Evolutionary conservation across 139 green algal species (phyloP).

Genomic region (Chlamydomonas applanata): DNA sequence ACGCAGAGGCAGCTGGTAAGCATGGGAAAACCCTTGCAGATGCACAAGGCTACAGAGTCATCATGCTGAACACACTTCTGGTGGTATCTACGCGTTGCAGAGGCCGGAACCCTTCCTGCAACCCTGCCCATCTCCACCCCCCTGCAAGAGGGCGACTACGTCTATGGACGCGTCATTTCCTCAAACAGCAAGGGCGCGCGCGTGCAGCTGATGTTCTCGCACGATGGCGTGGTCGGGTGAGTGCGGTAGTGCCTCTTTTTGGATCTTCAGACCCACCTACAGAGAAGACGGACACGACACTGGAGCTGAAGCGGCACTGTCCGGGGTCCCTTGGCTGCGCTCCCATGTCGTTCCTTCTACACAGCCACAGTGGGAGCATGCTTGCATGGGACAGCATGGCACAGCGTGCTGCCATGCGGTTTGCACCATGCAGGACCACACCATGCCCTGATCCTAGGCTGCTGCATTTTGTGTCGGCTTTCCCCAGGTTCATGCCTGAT

Average conservation of each 20-base stretch:
- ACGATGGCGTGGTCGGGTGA: conserved; percentile 17
- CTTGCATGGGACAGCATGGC: not conserved
- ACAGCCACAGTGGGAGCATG: not conserved
- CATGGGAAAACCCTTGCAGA: not conserved
- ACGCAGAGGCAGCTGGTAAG: not conserved
- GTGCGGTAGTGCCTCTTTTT: not conserved
- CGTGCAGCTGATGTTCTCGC: conserved; percentile 8
- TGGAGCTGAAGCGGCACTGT: no score
- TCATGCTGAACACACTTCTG: no score
- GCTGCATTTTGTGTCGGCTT: no score
- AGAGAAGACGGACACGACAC: no score
- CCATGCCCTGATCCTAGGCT: no score
- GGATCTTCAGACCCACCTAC: no score
- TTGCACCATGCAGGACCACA: no score
- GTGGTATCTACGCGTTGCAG: no score
- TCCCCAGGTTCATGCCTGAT: conserved; percentile 13
- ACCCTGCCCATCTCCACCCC: not conserved
- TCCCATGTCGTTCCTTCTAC: not conserved
- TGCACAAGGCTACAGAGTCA: no score
- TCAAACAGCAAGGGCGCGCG: not conserved
- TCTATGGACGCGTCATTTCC: conserved; percentile 3
- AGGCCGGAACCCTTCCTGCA: not conserved
- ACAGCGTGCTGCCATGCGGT: not conserved
- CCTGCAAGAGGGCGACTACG: conserved; percentile 9
- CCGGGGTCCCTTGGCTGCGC: not conserved